These are phyloP conservation scores for Onygena corvina DNA, from an alignment of 2,329 filamentous ascomycete genomes.

Conservation along the genomic window DNA sequence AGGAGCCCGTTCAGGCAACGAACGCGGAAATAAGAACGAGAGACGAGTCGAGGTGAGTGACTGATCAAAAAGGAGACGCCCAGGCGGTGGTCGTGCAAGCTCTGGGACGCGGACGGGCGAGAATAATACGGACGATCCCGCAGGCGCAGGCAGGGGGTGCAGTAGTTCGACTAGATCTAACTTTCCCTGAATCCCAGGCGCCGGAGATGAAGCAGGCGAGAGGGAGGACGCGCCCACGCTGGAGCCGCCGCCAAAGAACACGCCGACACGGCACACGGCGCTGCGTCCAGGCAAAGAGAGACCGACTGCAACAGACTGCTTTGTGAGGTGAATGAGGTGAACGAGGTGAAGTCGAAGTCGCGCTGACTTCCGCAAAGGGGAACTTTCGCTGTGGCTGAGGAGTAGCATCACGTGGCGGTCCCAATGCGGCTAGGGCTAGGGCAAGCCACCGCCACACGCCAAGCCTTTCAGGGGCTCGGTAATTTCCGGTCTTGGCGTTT, in stretches of 20 bases:
- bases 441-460: background rate
- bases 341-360: background rate
- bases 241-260: background rate
- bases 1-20: background rate
- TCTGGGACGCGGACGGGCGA: background rate
- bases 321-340: background rate
- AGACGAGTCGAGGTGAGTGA: background rate
- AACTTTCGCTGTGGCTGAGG: background rate
- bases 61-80: slow-evolving; percentile 2
- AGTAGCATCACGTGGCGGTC: background rate
- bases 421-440: background rate
- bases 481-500: slow-evolving; percentile 5
- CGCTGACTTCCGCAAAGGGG: background rate
- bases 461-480: background rate
- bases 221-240: background rate
- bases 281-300: background rate
- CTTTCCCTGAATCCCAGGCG: slow-evolving; percentile 1
- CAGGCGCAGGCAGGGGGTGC: background rate
- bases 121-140: slow-evolving; percentile 5
- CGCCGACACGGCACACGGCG: background rate
- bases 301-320: background rate
- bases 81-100: background rate
- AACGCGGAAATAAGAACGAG: background rate
- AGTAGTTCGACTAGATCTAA: slow-evolving; percentile 1
- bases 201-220: background rate